Evolutionary conservation across 192 early-diverging fungal genomes (phyloP).

Genomic region (Pilobolus umbonatus): DNA sequence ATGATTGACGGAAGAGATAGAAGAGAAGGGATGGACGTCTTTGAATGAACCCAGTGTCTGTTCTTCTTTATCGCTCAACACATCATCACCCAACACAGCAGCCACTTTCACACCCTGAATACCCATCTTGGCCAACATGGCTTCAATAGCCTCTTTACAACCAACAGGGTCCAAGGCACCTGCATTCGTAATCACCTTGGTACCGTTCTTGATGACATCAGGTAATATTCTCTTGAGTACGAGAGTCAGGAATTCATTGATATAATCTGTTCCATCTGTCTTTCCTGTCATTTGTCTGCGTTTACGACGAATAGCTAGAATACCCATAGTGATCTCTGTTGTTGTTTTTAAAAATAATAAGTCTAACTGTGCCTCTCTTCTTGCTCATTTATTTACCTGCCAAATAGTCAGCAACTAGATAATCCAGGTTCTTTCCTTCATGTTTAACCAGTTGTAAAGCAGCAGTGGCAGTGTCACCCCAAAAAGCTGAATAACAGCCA

Average conservation of each 20-base stretch:
- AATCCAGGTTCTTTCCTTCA: conserved; percentile 45
- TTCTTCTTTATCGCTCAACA: conserved; percentile 26
- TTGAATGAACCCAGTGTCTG: conserved; percentile 15
- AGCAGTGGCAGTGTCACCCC: conserved; percentile 56
- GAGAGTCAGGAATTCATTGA: conserved; percentile 52
- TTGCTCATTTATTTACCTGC: conserved; percentile 44
- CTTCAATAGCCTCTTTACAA: conserved; percentile 60
- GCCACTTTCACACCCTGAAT: conserved; percentile 51
- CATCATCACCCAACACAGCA: conserved; percentile 59
- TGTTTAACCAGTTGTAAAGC: conserved; percentile 49
- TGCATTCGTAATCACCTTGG: conserved; percentile 62
- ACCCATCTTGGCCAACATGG: conserved; percentile 27
- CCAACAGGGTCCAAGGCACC: conserved; percentile 59
- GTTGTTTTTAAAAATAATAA: neutral
- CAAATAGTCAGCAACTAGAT: conserved; percentile 61
- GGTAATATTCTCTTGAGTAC: conserved; percentile 44
- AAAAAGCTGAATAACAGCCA: conserved; percentile 52
- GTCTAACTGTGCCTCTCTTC: neutral
- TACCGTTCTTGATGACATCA: conserved; percentile 47
- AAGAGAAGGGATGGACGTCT: conserved; percentile 19
- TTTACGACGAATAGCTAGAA: conserved; percentile 48
- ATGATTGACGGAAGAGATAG: conserved; percentile 16
- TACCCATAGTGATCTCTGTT: conserved; percentile 70
- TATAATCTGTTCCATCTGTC: conserved; percentile 12
- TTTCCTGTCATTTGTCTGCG: conserved; percentile 2